phyloP scores from a whole-genome alignment of 2,329 filamentous ascomycete genomes.

The Fusarium lateritium region DNA sequence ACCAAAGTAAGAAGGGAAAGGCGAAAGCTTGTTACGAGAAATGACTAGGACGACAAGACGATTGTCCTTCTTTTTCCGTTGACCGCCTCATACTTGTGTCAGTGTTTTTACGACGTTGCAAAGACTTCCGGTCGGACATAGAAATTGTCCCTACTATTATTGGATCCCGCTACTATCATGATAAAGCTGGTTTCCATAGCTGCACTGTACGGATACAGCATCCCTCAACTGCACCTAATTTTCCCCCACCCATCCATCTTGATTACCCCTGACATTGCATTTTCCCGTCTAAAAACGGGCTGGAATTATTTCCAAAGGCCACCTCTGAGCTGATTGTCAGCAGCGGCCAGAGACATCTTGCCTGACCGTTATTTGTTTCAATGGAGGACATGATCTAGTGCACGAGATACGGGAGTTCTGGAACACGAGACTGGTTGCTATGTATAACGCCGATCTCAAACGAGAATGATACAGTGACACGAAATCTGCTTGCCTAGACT shows the following conservation, averaged over 20 bases:
- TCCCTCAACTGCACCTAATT: conserved; percentile 6
- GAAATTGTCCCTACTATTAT: conserved; percentile 22
- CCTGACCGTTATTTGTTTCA: conserved; percentile 6
- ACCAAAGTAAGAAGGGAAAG: conserved; percentile 36
- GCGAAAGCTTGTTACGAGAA: conserved; percentile 32
- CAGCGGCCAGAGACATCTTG: conserved; percentile 1
- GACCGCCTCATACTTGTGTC: conserved; percentile 16
- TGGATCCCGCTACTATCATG: conserved; percentile 19
- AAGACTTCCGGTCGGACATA: conserved; percentile 12
- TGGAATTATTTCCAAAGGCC: neutral
- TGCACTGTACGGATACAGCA: conserved; percentile 27
- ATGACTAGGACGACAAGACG: conserved; percentile 1
- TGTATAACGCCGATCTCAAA: conserved; percentile 29
- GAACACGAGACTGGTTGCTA: conserved; percentile 34
- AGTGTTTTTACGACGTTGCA: conserved; percentile 15
- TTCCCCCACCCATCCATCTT: conserved; percentile 36
- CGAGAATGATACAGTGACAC: conserved; percentile 31
- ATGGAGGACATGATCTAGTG: neutral
- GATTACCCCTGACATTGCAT: conserved; percentile 34
- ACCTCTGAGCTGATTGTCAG: conserved; percentile 12
- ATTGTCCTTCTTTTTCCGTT: neutral
- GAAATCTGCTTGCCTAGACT: neutral
- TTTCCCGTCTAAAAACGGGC: conserved; percentile 3
- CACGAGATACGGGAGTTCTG: conserved; percentile 14
- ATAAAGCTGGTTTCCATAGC: conserved; percentile 22